A percentile compares a stretch with the other conserved stretches of the same genome.
Evolutionary conservation across 768 basidiomycete species (phyloP).

Genomic region (Phaeotremella skinneri): DNA sequence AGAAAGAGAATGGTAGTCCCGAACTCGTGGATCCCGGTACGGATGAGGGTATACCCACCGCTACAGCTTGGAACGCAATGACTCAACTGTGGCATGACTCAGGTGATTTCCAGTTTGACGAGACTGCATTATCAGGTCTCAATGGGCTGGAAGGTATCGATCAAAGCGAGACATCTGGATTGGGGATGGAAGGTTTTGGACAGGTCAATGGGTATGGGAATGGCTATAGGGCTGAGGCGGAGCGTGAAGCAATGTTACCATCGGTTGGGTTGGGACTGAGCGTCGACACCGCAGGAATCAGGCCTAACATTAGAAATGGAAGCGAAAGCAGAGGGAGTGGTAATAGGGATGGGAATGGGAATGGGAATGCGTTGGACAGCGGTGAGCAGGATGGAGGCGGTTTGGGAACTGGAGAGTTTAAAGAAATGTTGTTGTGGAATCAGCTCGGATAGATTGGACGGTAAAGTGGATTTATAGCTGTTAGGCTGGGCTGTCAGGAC

Average conservation of each 20-base stretch:
- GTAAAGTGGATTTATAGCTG: too few species aligned
- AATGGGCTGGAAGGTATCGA: background rate
- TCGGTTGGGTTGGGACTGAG: background rate
- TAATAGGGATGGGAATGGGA: background rate
- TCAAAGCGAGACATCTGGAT: background rate
- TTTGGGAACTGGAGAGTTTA: background rate
- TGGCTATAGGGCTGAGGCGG: background rate
- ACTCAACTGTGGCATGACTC: constrained; percentile 28
- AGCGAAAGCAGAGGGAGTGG: background rate
- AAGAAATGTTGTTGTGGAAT: constrained; percentile 9
- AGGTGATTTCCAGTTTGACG: constrained; percentile 27
- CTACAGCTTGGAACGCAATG: constrained; percentile 29
- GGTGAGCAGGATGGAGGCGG: background rate
- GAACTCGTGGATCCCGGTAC: too few species aligned
- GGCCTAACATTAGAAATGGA: too few species aligned
- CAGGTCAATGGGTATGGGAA: background rate
- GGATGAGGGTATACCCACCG: too few species aligned
- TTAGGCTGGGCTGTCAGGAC: too few species aligned
- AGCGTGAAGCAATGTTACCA: background rate
- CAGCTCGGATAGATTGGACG: constrained; percentile 16
- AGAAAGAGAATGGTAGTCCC: too few species aligned
- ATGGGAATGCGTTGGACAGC: background rate
- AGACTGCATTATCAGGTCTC: constrained; percentile 5
- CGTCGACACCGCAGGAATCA: too few species aligned
- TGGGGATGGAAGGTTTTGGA: background rate